Evolutionary conservation across 2,329 filamentous ascomycete genomes (phyloP), one percentile per base, ranked within the genome.

Genomic region (Colletotrichum melonis): DNA sequence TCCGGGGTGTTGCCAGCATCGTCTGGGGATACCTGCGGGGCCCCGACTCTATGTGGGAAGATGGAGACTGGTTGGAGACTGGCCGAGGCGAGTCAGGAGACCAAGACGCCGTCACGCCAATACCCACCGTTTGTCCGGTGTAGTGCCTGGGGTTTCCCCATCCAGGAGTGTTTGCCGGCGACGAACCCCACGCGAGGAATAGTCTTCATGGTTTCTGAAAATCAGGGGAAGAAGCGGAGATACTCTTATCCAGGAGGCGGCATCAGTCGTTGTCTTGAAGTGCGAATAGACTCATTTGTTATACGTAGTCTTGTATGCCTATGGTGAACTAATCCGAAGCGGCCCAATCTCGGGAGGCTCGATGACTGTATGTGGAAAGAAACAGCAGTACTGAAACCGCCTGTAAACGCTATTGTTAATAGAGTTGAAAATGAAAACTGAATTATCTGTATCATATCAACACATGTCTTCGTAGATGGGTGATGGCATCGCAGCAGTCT

Each of bases 81-180:
- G 68, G 62, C 35, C n/a, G 12, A 24, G 42, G 24, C 67, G 66
- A 69, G 66, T 69, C 59, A 69, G 46, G 60, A 19, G 35, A 30
- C 5, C 24, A 9, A 3, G 22, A 24, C 22, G 22, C 26, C 5
- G 24, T 35, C 42, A 64, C 24, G 42, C n/a, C 32, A 62, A 68
- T 52, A 72, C 58, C 67, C 60, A 62, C 70, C 22, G 9, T 46
- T 60, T 56, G 19, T 35, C 60, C 60, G 46, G 28, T 19, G 42
- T 65, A 65, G 56, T 69, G 67, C 67, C 67, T 73, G 22, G 52
- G 56, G 19, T 30, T 73, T 68, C 69, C 64, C 49, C 30, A 63
- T 72, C 7, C 16, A 62, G 69, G 64, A 68, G 52, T 52, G 7
- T 2, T 26, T 42, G 19, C 57, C 30, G 32, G 30, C 8, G 9